A percentile compares a stretch with the other conserved stretches of the same genome.
Evolutionary conservation across 768 basidiomycete genomes (phyloP).

Genomic region (Psilocybe sp.): DNA sequence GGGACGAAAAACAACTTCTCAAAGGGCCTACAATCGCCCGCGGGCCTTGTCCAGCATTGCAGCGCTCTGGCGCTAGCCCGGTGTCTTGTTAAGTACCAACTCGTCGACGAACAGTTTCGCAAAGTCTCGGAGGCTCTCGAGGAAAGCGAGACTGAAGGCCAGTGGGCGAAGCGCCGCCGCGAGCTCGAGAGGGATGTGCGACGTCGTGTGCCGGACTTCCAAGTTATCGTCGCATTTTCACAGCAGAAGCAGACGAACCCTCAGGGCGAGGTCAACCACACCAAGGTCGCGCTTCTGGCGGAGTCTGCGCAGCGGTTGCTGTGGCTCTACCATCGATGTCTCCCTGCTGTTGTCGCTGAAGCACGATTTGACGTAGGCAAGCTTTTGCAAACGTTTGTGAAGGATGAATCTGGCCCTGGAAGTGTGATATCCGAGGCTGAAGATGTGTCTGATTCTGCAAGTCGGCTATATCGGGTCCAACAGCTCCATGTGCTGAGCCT

Average conservation of each 20-base stretch:
- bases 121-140: constrained; percentile 52
- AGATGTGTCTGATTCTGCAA: constrained; percentile 14
- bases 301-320: constrained; percentile 81
- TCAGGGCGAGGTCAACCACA: constrained; percentile 20
- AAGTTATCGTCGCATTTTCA: constrained; percentile 81
- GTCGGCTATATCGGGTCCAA: constrained; percentile 43
- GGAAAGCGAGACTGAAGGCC: constrained; percentile 59
- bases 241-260: constrained; percentile 42
- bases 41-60: constrained; percentile 81
- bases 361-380: constrained; percentile 86
- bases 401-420: constrained; percentile 5
- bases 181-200: constrained; percentile 79
- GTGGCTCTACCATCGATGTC: constrained; percentile 79
- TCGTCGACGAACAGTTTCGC: constrained; percentile 48
- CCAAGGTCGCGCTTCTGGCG: constrained; percentile 59
- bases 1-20: constrained; percentile 74
- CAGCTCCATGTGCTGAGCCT: constrained; percentile 78
- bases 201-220: constrained; percentile 79
- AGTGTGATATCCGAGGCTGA: constrained; percentile 19
- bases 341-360: constrained; percentile 75
- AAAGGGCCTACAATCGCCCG: constrained; percentile 73
- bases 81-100: constrained; percentile 68
- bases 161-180: constrained; percentile 63
- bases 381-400: constrained; percentile 49
- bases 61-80: constrained; percentile 76